Evolutionary conservation across 495 filamentous ascomycete species (phyloP).

Genomic region (Neurospora tetrasperma): DNA sequence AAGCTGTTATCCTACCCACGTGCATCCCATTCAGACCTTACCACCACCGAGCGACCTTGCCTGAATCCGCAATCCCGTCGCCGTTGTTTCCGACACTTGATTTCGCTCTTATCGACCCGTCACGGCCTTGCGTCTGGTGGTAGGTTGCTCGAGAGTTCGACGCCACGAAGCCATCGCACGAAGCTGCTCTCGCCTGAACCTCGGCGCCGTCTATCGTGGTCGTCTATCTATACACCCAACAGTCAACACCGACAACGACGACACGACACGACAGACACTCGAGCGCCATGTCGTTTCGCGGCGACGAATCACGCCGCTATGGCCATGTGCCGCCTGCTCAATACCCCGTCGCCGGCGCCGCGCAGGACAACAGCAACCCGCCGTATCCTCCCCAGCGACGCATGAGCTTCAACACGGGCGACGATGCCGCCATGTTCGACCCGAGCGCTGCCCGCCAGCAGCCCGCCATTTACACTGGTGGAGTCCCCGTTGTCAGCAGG

Average conservation of each 20-base stretch:
- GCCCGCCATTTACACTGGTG: constrained; percentile 8
- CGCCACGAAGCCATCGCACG: not conserved
- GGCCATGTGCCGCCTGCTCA: constrained; percentile 48
- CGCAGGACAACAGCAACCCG: constrained; percentile 19
- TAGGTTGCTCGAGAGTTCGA: not conserved
- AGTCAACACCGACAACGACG: not conserved
- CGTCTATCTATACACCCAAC: not conserved
- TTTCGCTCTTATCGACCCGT: not conserved
- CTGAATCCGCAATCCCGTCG: not conserved
- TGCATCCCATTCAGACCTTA: not conserved
- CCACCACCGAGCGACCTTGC: not conserved
- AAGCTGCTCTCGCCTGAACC: not conserved
- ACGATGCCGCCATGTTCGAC: constrained; percentile 51
- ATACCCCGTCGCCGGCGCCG: constrained; percentile 36
- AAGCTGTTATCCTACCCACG: not conserved
- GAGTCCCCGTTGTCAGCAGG: constrained; percentile 9
- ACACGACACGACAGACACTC: not conserved
- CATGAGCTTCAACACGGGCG: constrained; percentile 69
- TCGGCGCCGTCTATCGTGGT: not conserved
- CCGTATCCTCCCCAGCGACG: constrained; percentile 40
- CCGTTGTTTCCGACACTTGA: not conserved
- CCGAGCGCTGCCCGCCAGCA: constrained; percentile 18
- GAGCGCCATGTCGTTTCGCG: constrained; percentile 43
- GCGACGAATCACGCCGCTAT: constrained; percentile 46
- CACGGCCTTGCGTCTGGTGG: not conserved